Evolutionary conservation across 805 yeast genomes (phyloP).

Genomic region (Cyberlindnera petersonii): DNA sequence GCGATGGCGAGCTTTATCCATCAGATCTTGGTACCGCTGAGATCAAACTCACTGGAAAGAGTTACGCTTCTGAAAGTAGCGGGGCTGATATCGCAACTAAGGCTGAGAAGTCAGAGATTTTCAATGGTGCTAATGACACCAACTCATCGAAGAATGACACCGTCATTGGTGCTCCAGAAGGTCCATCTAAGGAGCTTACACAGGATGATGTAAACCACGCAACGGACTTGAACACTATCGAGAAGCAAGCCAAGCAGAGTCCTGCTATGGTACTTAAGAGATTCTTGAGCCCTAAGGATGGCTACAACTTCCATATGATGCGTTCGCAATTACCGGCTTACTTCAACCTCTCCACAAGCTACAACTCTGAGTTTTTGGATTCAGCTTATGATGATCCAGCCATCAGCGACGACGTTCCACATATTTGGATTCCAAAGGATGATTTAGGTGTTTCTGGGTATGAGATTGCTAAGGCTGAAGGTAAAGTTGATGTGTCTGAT

Average conservation of each 20-base stretch:
- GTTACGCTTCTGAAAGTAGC: constrained; percentile 24
- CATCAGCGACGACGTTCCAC: constrained; percentile 52
- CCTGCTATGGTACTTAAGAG: constrained; percentile 24
- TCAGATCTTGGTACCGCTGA: constrained; percentile 64
- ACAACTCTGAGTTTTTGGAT: constrained; percentile 30
- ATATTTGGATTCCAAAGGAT: constrained; percentile 70
- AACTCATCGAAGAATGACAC: constrained; percentile 29
- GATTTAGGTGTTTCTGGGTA: constrained; percentile 60
- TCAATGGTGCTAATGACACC: constrained; percentile 24
- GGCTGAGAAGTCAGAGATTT: constrained; percentile 18
- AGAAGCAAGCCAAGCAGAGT: constrained; percentile 16
- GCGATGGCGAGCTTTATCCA: constrained; percentile 50
- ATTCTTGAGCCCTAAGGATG: constrained; percentile 39
- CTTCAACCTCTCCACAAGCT: constrained; percentile 32
- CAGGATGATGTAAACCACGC: constrained; percentile 27
- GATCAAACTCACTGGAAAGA: constrained; percentile 47
- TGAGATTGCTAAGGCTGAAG: constrained; percentile 54
- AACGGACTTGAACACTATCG: constrained; percentile 16
- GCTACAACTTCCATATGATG: constrained; percentile 42
- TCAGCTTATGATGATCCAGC: constrained; percentile 52
- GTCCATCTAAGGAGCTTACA: constrained; percentile 5
- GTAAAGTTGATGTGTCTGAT: constrained; percentile 52
- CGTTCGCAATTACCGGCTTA: constrained; percentile 37
- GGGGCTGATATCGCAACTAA: constrained; percentile 23
- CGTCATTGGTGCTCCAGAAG: constrained; percentile 28